Evolutionary conservation across 805 yeast species (phyloP), one percentile per base, ranked within the genome.

Genomic region (Sungouiella blattae): DNA sequence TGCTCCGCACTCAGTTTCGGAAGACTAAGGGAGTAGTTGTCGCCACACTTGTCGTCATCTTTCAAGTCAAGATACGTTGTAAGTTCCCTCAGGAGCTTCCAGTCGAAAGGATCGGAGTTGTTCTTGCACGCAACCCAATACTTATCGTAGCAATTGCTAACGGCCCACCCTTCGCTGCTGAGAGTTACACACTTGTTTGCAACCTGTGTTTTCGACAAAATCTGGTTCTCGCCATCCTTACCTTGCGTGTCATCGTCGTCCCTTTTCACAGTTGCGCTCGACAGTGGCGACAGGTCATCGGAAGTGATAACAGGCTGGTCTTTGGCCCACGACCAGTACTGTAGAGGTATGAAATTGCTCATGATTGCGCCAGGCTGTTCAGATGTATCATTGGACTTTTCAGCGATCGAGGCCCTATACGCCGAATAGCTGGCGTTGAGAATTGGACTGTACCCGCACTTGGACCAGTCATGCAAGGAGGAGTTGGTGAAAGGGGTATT

Each of bases 241-340:
- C 31, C 32, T 18, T 31, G 36, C 9, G 20, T 8, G 12, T 20
- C 18, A n/a, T 30, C 32, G 26, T 24, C 22, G 34, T 22, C 46
- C 32, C 22, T 24, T 25, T n/a, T 11, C 22, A 20, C 22, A 6
- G 9, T 7, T 20, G 8, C 9, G 22, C 22, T 6, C 22, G 6
- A 6, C 8, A 7, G 6, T 9, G 22, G 22, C 9, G 22, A 20
- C 6, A 9, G 9, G 33, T n/a, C 32, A 28, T 3, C 43, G 33
- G 13, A 41, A 8, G 28, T 46, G n/a, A 40, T 31, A 41, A 47
- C 23, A 1, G 93, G 93, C 50, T 82, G 75, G 7, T 60, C 55
- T 0, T 67, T 51, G 0, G 69, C 73, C 96, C 96, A 88, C 2
- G 91, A 73, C 96, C 96, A 88, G 24, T 73, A 57, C 11, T 62